Conservation (phyloP, 495 filamentous ascomycete genomes). For the Penicillium manginii region DNA sequence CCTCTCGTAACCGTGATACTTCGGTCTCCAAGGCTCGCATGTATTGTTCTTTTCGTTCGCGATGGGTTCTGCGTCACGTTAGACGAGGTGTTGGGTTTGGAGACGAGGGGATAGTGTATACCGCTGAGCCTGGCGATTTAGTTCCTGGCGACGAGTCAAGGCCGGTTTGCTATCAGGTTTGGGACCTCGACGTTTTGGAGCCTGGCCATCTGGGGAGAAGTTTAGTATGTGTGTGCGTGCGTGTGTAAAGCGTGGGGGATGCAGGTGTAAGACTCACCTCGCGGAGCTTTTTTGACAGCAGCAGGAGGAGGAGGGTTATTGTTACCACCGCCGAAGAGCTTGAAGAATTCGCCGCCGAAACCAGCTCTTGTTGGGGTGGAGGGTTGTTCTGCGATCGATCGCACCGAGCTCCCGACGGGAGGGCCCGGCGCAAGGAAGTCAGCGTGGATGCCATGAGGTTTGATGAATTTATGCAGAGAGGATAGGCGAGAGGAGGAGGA, state of each 20-base stretch:
- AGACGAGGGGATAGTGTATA: slow-evolving; percentile 35
- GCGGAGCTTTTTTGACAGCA: slow-evolving; percentile 37
- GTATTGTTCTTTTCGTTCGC: slow-evolving; percentile 94
- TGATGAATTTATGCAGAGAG: not conserved
- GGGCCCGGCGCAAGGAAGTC: slow-evolving; percentile 13
- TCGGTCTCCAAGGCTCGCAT: slow-evolving; percentile 92
- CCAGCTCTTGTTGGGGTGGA: slow-evolving; percentile 30
- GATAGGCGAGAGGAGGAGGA: not conserved
- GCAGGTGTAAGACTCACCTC: slow-evolving; percentile 28
- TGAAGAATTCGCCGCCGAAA: slow-evolving; percentile 42
- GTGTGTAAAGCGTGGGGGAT: not conserved
- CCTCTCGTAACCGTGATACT: slow-evolving; percentile 68
- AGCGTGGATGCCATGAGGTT: slow-evolving; percentile 5
- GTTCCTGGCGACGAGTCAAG: slow-evolving; percentile 87
- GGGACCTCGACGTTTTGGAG: slow-evolving; percentile 86
- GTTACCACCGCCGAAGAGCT: slow-evolving; percentile 33
- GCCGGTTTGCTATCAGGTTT: slow-evolving; percentile 98
- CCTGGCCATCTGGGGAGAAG: slow-evolving; percentile 68
- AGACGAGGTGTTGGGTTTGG: too few relatives aligned
- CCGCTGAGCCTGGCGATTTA: slow-evolving; percentile 96
- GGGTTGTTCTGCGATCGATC: slow-evolving; percentile 28
- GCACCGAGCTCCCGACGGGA: slow-evolving; percentile 23
- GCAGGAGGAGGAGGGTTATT: not conserved
- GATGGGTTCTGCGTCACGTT: slow-evolving; percentile 69
- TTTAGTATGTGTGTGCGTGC: not conserved